A percentile compares a stretch with the other conserved stretches of the same genome.
These are phyloP conservation scores for Diplotaxis tenuifolia DNA, from an alignment of 345 rosid genomes.

Conservation along the genomic window DNA sequence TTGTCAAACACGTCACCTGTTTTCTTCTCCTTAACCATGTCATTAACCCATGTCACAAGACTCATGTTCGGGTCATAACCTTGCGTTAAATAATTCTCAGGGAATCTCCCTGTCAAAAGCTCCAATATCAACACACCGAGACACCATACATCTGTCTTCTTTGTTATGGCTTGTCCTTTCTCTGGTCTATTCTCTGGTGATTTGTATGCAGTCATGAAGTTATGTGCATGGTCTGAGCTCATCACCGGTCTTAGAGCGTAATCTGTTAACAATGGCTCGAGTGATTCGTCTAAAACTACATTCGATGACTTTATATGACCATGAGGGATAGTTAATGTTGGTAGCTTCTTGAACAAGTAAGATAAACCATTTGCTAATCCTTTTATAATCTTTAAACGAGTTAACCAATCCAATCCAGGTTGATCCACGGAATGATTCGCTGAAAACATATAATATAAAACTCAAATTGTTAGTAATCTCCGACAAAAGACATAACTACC, in stretches of 20 bases:
- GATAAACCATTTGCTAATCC: constrained; percentile 59
- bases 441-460: constrained; percentile 21
- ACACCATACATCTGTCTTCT: constrained; percentile 68
- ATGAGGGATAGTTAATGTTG: constrained; percentile 53
- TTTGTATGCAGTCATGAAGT: constrained; percentile 63
- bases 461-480: not conserved
- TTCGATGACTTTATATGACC: constrained; percentile 81
- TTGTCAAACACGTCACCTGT: constrained; percentile 61
- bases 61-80: constrained; percentile 44
- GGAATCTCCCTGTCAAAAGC: constrained; percentile 61
- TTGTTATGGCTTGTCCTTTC: constrained; percentile 37
- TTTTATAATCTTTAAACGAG: constrained; percentile 56
- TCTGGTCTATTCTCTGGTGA: constrained; percentile 56
- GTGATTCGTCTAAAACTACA: constrained; percentile 50
- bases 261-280: constrained; percentile 59
- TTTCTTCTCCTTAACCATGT: constrained; percentile 55
- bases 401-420: constrained; percentile 57
- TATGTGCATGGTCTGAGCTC: constrained; percentile 59
- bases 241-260: constrained; percentile 60
- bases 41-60: constrained; percentile 60
- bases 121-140: constrained; percentile 67
- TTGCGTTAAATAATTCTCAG: constrained; percentile 54
- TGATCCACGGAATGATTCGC: constrained; percentile 44
- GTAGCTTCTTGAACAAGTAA: constrained; percentile 56
- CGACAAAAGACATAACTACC: not conserved